Evolutionary conservation across 2,329 filamentous ascomycete species (phyloP), one percentile per base, ranked within the genome.

Genomic region (Sclerotinia sclerotiorum): DNA sequence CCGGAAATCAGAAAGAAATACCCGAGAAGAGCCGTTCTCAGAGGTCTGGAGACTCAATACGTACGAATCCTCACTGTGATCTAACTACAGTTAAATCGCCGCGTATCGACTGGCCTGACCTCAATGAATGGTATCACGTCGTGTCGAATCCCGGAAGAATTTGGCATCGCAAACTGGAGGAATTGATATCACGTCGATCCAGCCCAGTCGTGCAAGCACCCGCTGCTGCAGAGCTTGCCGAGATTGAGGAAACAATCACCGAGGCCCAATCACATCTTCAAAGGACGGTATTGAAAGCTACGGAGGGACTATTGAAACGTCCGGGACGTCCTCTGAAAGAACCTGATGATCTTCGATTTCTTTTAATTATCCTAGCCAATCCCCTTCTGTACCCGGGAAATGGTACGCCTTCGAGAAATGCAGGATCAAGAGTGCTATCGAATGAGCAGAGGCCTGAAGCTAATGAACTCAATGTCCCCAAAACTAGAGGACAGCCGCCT

Each of bases 321-420:
- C 93, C 94, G 0, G 88, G 91, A 1, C 85, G 89, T 44, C 86
- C 86, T 7, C 78, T 97, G 63, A 85, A 83, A 60, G 85, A 87
- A 35, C 87, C 91, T 0, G 85, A 89, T 70, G 88, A 96, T 73
- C 81, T 91, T 51, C 85, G 93, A 7, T 95, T 94, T 77, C 81
- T 97, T 24, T 81, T 97, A 21, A 88, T 97, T 44, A 81, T 96
- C 32, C 79, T 95, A 49, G 87, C 87, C 24, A 97, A 97, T 77
- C 94, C 94, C 6, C 82, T 94, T 3, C 78, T 97, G 11, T 85
- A 90, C 70, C 80, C 83, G 32, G 79, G 80, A 48, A 63, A 67
- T 44, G 42, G 60, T 19, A 35, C 11, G 24, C 49, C 72, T 2
- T 15, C 49, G 21, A 29, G 70, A 56, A 58, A 46, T 32, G 1